Evolutionary conservation across 257 asterid species (phyloP).

Genomic region (Salvia rosmarinus): DNA sequence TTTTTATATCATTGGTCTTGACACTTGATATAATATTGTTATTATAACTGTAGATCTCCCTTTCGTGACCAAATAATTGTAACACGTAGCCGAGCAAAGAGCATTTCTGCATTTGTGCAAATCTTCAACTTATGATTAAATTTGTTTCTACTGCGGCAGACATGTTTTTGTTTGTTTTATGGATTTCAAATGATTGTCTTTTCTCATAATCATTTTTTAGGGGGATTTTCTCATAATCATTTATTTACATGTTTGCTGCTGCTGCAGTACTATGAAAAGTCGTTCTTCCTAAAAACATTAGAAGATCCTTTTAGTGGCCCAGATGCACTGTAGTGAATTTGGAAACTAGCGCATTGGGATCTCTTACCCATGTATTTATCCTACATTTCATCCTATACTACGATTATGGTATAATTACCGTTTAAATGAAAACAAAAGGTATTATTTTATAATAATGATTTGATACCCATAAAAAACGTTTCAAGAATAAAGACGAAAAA

Average conservation of each 20-base stretch:
- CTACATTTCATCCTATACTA: too few relatives aligned
- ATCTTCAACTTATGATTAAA: background rate
- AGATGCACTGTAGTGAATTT: background rate
- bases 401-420: too few relatives aligned
- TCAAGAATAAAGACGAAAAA: too few relatives aligned
- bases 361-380: background rate
- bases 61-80: background rate
- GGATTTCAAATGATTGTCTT: slow-evolving; percentile 13
- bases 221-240: background rate
- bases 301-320: background rate
- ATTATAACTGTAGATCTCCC: too few relatives aligned
- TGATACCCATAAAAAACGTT: too few relatives aligned
- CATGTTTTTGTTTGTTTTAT: too few relatives aligned
- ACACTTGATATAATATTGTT: background rate
- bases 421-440: too few relatives aligned
- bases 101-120: background rate
- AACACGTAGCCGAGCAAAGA: background rate
- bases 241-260: slow-evolving; percentile 9
- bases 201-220: background rate
- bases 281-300: background rate
- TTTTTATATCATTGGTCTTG: background rate
- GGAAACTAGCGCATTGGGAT: background rate
- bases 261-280: background rate
- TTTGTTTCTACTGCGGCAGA: too few relatives aligned
- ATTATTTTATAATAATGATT: too few relatives aligned